phyloP scores from a whole-genome alignment of 2,329 filamentous ascomycete genomes.

The Fusarium cyanostomum region DNA sequence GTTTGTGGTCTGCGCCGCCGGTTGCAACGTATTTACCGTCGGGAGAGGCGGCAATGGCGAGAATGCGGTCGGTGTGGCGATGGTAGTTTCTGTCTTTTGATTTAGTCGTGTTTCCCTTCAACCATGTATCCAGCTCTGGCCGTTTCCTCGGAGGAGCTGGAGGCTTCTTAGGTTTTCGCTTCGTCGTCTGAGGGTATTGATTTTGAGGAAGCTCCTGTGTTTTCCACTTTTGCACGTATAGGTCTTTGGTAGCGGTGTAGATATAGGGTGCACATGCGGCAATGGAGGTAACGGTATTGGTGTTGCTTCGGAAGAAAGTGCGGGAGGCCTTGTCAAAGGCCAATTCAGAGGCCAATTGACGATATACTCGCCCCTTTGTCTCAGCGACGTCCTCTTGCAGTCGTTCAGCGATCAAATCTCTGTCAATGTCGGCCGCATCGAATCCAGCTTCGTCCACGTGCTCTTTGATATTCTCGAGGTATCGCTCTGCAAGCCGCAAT shows the following conservation, averaged over 20 bases:
- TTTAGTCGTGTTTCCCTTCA: slow-evolving; percentile 69
- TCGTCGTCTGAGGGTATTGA: slow-evolving; percentile 68
- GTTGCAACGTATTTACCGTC: slow-evolving; percentile 93
- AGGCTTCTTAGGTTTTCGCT: slow-evolving; percentile 66
- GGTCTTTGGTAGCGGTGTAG: slow-evolving; percentile 90
- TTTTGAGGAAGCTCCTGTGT: slow-evolving; percentile 72
- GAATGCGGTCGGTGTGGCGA: slow-evolving; percentile 82
- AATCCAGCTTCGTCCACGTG: slow-evolving; percentile 86
- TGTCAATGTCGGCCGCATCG: slow-evolving; percentile 92
- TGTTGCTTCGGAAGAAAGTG: slow-evolving; percentile 81
- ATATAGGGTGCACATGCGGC: slow-evolving; percentile 81
- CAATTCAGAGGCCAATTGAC: slow-evolving; percentile 78
- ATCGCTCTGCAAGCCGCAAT: slow-evolving; percentile 87
- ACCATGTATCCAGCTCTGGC: slow-evolving; percentile 70
- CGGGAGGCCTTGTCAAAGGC: slow-evolving; percentile 73
- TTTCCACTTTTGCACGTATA: slow-evolving; percentile 88
- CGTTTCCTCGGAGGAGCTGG: slow-evolving; percentile 67
- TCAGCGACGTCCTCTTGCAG: slow-evolving; percentile 93
- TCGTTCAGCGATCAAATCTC: slow-evolving; percentile 89
- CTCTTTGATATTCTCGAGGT: slow-evolving; percentile 87
- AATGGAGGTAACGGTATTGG: slow-evolving; percentile 79
- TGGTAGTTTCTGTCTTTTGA: slow-evolving; percentile 72
- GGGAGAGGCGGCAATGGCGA: slow-evolving; percentile 85
- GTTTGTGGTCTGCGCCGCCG: slow-evolving; percentile 82
- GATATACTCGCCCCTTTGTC: slow-evolving; percentile 88